Conservation (phyloP, 345 rosid genomes). For the Adansonia digitata region DNA sequence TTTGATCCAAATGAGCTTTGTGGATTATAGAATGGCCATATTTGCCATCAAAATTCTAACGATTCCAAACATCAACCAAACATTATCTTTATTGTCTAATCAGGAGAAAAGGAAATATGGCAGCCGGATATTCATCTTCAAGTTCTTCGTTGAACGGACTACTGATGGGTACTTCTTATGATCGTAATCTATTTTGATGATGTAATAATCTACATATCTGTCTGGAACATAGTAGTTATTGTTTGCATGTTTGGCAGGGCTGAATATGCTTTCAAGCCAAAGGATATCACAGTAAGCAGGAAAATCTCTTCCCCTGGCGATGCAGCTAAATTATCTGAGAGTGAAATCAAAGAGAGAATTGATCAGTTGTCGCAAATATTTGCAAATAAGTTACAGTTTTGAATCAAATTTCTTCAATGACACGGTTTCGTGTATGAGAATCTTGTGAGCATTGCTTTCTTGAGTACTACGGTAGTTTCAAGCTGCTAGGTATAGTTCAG, state of each 20-base stretch:
- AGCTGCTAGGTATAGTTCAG: background rate
- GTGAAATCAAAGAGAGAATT: slow-evolving; percentile 65
- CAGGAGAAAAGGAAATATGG: slow-evolving; percentile 39
- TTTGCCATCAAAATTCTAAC: background rate
- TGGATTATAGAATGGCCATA: background rate
- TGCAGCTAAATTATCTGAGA: slow-evolving; percentile 51
- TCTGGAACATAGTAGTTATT: background rate
- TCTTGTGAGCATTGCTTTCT: background rate
- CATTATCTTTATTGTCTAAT: too few relatives aligned
- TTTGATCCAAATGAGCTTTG: background rate
- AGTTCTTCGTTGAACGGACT: slow-evolving; percentile 34
- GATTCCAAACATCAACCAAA: background rate
- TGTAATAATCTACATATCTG: background rate
- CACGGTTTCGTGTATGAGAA: background rate
- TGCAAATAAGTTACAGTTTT: slow-evolving; percentile 55
- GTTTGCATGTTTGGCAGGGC: slow-evolving; percentile 42
- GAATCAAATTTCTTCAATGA: background rate
- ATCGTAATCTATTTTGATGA: background rate
- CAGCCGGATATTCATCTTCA: slow-evolving; percentile 38
- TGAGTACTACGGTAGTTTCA: background rate
- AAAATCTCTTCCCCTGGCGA: slow-evolving; percentile 47
- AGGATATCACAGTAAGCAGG: slow-evolving; percentile 57
- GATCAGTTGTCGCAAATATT: slow-evolving; percentile 45
- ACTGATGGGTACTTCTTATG: slow-evolving; percentile 55
- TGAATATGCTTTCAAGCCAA: slow-evolving; percentile 75